Percentiles rank a stretch among this genome's conserved stretches.
These are phyloP conservation scores for Coix lacrymajobi DNA, from an alignment of 176 grass and related monocot species.

Conservation along the genomic window DNA sequence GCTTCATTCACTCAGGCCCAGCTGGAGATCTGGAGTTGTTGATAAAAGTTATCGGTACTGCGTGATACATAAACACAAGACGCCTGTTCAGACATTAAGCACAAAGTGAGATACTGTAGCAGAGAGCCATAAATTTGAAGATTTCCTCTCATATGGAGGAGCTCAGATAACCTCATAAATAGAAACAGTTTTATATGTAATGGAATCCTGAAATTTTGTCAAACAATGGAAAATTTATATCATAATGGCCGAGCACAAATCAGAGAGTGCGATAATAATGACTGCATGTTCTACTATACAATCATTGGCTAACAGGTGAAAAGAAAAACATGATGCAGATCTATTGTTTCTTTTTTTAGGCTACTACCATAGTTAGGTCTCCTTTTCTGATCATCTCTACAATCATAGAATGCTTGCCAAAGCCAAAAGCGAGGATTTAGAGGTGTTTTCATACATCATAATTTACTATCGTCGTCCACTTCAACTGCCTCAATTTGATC, in stretches of 20 bases:
- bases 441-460: not conserved
- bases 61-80: not conserved
- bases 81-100: constrained; percentile 14
- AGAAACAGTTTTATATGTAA: not conserved
- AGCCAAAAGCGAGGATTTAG: not conserved
- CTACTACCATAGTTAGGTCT: not conserved
- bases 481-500: constrained; percentile 62
- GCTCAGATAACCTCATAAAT: not conserved
- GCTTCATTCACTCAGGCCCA: not conserved
- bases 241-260: not conserved
- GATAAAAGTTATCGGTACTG: not conserved
- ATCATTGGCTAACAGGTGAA: not conserved
- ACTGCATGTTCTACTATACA: not conserved
- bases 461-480: constrained; percentile 9
- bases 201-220: not conserved
- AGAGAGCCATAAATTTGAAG: not conserved
- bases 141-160: not conserved
- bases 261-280: not conserved
- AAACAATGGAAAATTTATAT: not conserved
- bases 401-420: not conserved
- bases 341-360: not conserved
- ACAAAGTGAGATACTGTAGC: not conserved
- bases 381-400: no score
- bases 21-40: not conserved
- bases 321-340: not conserved